phyloP scores from a whole-genome alignment of 441 rosid genomes.

The Cnidoscolus chayamansa region DNA sequence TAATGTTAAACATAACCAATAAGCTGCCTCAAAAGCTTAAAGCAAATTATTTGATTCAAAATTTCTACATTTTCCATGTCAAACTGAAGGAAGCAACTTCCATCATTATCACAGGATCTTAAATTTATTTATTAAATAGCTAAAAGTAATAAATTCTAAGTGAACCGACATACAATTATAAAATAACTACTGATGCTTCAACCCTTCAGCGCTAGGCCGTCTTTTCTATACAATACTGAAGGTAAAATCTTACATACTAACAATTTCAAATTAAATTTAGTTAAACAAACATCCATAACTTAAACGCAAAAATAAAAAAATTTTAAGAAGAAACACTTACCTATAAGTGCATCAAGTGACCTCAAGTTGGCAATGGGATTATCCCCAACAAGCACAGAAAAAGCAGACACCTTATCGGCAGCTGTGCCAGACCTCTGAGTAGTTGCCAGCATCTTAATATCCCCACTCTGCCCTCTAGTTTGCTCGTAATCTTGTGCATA shows the following conservation, averaged over 20 bases:
- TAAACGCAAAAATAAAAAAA: too few species aligned
- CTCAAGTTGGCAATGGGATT: constrained; percentile 85
- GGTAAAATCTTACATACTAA: background rate
- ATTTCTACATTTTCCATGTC: background rate
- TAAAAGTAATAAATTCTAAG: background rate
- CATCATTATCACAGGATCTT: background rate
- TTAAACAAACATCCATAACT: too few species aligned
- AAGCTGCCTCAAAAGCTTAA: background rate
- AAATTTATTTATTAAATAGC: background rate
- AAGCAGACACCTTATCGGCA: constrained; percentile 84
- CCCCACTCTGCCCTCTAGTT: constrained; percentile 69
- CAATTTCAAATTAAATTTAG: background rate
- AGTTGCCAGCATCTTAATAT: constrained; percentile 74
- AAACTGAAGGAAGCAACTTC: background rate
- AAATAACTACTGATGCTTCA: background rate
- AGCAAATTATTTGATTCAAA: background rate
- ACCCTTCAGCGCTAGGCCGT: background rate
- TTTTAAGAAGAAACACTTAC: constrained; percentile 26
- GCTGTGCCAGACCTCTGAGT: constrained; percentile 92
- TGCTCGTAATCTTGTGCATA: constrained; percentile 58
- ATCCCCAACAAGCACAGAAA: constrained; percentile 80
- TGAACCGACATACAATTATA: background rate
- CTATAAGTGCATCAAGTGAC: constrained; percentile 88
- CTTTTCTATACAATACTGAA: background rate
- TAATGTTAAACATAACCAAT: background rate